Base-by-base conservation (phyloP, 768 basidiomycete species). In the Boletus pseudopeckii region DNA sequence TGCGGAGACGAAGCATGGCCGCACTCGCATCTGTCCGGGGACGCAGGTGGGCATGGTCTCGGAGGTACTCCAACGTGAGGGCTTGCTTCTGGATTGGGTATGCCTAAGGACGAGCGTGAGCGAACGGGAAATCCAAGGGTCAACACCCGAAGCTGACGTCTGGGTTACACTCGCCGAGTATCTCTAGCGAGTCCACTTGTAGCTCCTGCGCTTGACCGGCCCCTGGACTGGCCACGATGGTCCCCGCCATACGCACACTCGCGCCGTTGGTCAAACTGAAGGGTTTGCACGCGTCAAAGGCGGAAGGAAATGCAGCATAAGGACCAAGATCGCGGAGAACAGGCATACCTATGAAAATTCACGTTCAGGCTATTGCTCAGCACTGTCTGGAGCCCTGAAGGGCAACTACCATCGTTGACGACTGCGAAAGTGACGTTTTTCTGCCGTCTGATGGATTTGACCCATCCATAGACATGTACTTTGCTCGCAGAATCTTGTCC, bases 11-110 rank as follows among this genome's bases (percentile, higher is more conserved):
- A 38, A 97, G 75, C 77, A 93, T 84, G 30, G 89, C 79, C 1
- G 84, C 85, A 26, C 83, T 83, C 0, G 76, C 74, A 30, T 83
- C 77, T 9, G 91, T 94, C 13, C 96, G 81, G 7, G 88, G 79
- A 10, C 97, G 85, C n/a, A 99, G 70, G 74, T 98, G 94, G 5
- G 84, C 82, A 64, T 95, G 79, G 54, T 94, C 89, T 8, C 96
- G 82, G 30, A 97, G 78, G 63, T 91, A 88, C 56, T 93, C 88
- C 2, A 79, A 71, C 2, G 90, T 83, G 11, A 92, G 78, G 28
- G 83, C 71, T 70, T 98, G 85, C 68, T 97, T 98, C 71, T 95
- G 95, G 48, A 97, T 92, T 0, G 93, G 93, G 70, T 96, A 98
- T 43, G 72, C 73, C 93, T 93, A 50, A 4, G 8, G 40, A 50